These are phyloP conservation scores for Xanthoconium purpureum DNA, from an alignment of 768 basidiomycete species.

Conservation along the genomic window DNA sequence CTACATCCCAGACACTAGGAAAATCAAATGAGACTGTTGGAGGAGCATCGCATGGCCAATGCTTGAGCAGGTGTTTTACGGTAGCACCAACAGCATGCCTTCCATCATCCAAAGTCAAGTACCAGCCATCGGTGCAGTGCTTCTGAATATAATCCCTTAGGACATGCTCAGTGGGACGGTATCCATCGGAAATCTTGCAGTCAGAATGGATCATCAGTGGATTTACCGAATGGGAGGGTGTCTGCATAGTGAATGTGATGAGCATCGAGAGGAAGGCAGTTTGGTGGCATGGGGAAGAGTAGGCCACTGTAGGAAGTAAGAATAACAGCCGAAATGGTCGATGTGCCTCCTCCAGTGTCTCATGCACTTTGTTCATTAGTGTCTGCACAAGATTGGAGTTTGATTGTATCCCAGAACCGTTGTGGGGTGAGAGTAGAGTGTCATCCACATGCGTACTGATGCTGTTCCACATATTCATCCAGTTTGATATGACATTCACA, in stretches of 20 bases:
- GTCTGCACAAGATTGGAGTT: too few relatives aligned
- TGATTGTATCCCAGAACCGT: too few relatives aligned
- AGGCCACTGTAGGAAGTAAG: constrained; percentile 15
- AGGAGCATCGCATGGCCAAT: constrained; percentile 12
- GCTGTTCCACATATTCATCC: neutral
- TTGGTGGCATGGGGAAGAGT: constrained; percentile 9
- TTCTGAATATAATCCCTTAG: too few relatives aligned
- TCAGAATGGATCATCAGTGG: neutral
- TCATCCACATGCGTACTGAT: too few relatives aligned
- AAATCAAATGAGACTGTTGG: too few relatives aligned
- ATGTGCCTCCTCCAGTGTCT: neutral
- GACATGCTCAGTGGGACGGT: neutral
- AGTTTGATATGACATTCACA: neutral
- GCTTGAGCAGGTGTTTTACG: neutral
- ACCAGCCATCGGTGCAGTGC: too few relatives aligned
- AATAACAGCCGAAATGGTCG: neutral
- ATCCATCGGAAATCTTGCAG: constrained; percentile 12
- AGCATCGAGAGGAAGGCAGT: constrained; percentile 25
- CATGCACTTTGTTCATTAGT: too few relatives aligned
- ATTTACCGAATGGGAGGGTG: neutral
- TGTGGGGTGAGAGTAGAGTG: too few relatives aligned
- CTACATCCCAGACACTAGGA: too few relatives aligned
- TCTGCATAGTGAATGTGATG: constrained; percentile 24
- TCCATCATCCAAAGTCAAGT: too few relatives aligned
- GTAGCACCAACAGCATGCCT: neutral